These are phyloP conservation scores for Amphichorda felina DNA, from an alignment of 2,329 filamentous ascomycete species.

Conservation along the genomic window DNA sequence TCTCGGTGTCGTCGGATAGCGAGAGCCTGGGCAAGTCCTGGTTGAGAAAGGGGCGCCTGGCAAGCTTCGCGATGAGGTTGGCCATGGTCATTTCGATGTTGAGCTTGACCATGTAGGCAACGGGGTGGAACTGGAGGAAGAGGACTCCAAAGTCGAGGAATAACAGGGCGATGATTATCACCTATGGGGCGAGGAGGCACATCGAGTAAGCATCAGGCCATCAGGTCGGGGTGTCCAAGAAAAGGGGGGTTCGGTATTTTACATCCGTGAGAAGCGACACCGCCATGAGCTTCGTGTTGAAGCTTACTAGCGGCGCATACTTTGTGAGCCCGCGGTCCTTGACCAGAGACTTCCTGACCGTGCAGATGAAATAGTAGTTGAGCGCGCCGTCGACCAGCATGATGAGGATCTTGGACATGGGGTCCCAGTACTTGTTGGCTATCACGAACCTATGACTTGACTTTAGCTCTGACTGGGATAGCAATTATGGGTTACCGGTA, in stretches of 20 bases:
- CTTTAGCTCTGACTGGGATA: conserved; percentile 12
- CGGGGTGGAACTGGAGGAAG: conserved; percentile 38
- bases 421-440: conserved; percentile 40
- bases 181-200: conserved; percentile 1
- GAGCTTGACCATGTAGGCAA: conserved; percentile 40
- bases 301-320: conserved; percentile 34
- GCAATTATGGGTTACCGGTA: background rate
- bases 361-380: conserved; percentile 39
- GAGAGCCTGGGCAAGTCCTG: too few species aligned
- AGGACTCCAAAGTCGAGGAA: conserved; percentile 18
- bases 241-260: too few species aligned
- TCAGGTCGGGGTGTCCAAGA: too few species aligned
- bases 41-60: too few species aligned
- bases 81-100: conserved; percentile 44
- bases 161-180: conserved; percentile 20
- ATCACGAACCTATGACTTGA: too few species aligned
- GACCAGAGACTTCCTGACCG: conserved; percentile 32
- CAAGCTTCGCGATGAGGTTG: conserved; percentile 31
- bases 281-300: conserved; percentile 36
- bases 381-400: conserved; percentile 34
- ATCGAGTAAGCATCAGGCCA: too few species aligned
- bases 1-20: too few species aligned
- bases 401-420: conserved; percentile 38
- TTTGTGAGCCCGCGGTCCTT: conserved; percentile 33
- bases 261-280: conserved; percentile 38